Evolutionary conservation across 257 asterid genomes (phyloP), one percentile per base, ranked within the genome.

Genomic region (Solanum sitiens): DNA sequence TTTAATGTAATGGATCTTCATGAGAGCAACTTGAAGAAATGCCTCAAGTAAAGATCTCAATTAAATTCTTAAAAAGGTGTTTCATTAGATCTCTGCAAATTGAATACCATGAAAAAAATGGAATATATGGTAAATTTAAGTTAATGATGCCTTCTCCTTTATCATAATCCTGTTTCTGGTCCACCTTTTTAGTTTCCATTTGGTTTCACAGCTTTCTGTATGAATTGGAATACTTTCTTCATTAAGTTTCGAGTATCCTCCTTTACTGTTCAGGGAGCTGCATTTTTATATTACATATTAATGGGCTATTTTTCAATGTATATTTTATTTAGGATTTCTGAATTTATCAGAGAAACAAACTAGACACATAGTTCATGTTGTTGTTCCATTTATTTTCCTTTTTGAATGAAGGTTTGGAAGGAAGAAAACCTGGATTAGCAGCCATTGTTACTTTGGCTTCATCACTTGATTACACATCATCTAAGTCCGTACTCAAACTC

Each of bases 381-480:
- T 73, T 25, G 14, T 44, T 79, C 39, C 39, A 14, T 79, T 79
- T 42, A 25, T 25, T 9, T 25, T 11, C 2, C 40, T 79, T 45
- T 79, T 23, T 45, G 42, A 27, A 79, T 79, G 67, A 79, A 79
- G 85, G 42, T 80, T 15, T 80, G 68, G 85, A 94, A 90, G 99
- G 95, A 86, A 93, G 89, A 89, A 96, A 97, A 88, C 92, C 98
- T 88, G 93, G 95, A 89, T 94, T 97, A 87, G 97, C 98, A n/a
- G 98, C 94, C 87, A 63, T 93, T 89, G 98, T 94, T 88, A 97
- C 99, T 88, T 91, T 97, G 92, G 99, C 95, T 45, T 94, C 99
- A 50, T 96, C 99, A 87, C 97, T 97, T 86, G 98, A 97, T 90
- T 97, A 94, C 91, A 92, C 98, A 73, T 86, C 98, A 89, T 97